phyloP scores from a whole-genome alignment of 192 early-diverging fungal genomes.

The Backusella morwellensis region DNA sequence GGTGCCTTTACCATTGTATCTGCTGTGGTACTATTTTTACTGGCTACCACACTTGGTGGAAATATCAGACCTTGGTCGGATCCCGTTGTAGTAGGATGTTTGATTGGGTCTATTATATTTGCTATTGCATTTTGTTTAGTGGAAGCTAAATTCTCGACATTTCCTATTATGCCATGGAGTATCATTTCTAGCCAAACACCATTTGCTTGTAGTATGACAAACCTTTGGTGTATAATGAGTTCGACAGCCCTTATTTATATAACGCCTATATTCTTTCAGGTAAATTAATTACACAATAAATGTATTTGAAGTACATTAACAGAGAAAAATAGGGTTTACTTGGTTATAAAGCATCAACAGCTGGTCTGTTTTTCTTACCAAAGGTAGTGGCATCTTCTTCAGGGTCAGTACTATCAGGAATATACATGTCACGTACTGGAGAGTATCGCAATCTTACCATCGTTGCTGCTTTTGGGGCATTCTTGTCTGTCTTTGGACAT shows the following conservation, averaged over 20 bases:
- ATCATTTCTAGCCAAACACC: conserved; percentile 51
- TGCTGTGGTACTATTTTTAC: conserved; percentile 38
- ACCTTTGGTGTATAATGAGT: conserved; percentile 44
- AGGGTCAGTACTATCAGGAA: conserved; percentile 23
- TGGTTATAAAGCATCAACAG: conserved; percentile 22
- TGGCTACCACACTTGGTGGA: conserved; percentile 58
- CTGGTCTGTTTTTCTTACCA: conserved; percentile 31
- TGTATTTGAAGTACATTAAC: neutral
- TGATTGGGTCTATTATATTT: conserved; percentile 35
- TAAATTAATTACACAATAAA: neutral
- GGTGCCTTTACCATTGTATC: conserved; percentile 42
- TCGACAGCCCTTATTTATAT: conserved; percentile 31
- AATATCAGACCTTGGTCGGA: conserved; percentile 50
- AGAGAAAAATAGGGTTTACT: conserved; percentile 5
- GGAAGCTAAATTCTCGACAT: conserved; percentile 58
- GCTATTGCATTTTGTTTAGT: conserved; percentile 36
- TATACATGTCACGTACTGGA: conserved; percentile 29
- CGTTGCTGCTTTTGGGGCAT: conserved; percentile 43
- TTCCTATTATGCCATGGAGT: conserved; percentile 62
- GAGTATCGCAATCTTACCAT: conserved; percentile 33
- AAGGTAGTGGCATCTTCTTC: conserved; percentile 22
- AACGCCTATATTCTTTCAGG: conserved; percentile 35
- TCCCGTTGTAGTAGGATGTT: conserved; percentile 39
- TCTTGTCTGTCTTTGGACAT: conserved; percentile 51
- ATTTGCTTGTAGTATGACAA: conserved; percentile 29